Base-by-base conservation (phyloP, 2,329 filamentous ascomycete genomes). In the Cercospora brassicicola region DNA sequence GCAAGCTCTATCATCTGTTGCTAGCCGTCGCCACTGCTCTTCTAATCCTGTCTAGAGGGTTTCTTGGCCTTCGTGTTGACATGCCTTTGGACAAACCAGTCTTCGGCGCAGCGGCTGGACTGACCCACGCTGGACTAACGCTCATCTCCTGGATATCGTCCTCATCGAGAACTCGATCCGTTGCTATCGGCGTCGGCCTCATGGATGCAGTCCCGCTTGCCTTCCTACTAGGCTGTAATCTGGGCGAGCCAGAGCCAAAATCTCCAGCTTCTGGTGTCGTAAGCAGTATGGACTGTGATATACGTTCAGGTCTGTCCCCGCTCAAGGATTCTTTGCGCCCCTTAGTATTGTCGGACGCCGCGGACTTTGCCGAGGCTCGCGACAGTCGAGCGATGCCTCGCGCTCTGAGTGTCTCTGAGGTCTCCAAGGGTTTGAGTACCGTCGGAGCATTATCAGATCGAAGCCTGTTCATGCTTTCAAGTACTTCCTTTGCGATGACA, bases 381-480 rank as follows among this genome's bases (percentile, higher is more conserved):
- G 72, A 72, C 56, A 77, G 64, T 30, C 74, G 69, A 8, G 75
- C 75, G 48, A 75, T 77, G 13, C 75, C 76, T 65, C 71, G 69
- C 8, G 72, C 73, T 9, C 75, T 68, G 26, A 77, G 68, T 1
- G 72, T 72, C 57, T 76, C 75, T 60, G 74, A 72, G 36, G 67
- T 76, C 36, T 76, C 70, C 0, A 72, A 67, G 3, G 74, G 74
- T 9, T 42, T 42, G 20, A 71, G 71, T 5, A 71, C 51, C 4
- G 56, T 15, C 2, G 66, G 48, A 30, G 59, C n/a, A n/a, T 67
- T 42, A 15, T 66, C 26, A 4, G 63, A 36, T 10, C 33, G 39
- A 11, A 62, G 45, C 56, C 60, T 68, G 42, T 45, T 56, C 53
- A 51, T 61, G 13, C 51, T 31, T 45, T 72, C 69, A 0, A 74